Evolutionary conservation across 371 early-diverging fungal species (phyloP).

Genomic region (Blastocladiella emersonii): DNA sequence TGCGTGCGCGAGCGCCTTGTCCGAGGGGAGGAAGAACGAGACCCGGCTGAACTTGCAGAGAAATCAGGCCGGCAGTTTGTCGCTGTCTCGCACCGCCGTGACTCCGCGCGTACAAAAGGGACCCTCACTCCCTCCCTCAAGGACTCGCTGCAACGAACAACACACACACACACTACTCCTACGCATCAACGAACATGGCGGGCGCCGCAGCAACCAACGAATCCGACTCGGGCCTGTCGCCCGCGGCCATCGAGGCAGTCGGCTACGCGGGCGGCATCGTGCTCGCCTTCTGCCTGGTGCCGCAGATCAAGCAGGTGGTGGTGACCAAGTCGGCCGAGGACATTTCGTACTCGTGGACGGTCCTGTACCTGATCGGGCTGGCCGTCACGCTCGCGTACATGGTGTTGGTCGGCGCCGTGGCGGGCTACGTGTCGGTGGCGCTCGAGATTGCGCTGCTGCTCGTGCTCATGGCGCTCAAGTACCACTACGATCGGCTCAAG

Average conservation of each 20-base stretch:
- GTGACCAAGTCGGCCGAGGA: background rate
- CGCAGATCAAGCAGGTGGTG: background rate
- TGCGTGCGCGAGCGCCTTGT: no score
- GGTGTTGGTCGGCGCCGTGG: background rate
- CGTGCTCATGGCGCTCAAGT: background rate
- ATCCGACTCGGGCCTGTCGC: background rate
- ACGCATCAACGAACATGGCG: no score
- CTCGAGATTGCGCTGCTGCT: background rate
- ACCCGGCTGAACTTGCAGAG: no score
- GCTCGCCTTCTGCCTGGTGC: background rate
- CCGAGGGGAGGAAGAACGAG: no score
- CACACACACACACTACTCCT: no score
- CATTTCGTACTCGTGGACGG: background rate
- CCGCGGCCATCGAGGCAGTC: background rate
- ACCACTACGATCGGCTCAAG: background rate
- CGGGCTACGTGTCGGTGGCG: background rate
- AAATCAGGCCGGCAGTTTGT: no score
- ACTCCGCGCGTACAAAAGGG: no score
- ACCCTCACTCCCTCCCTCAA: no score
- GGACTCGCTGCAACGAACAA: no score
- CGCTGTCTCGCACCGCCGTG: no score
- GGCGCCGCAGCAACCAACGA: background rate
- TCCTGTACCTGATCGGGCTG: background rate
- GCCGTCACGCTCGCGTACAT: background rate
- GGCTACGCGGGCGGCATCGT: background rate